Evolutionary conservation across 2,329 filamentous ascomycete species (phyloP).

Genomic region (Fusarium sp.): DNA sequence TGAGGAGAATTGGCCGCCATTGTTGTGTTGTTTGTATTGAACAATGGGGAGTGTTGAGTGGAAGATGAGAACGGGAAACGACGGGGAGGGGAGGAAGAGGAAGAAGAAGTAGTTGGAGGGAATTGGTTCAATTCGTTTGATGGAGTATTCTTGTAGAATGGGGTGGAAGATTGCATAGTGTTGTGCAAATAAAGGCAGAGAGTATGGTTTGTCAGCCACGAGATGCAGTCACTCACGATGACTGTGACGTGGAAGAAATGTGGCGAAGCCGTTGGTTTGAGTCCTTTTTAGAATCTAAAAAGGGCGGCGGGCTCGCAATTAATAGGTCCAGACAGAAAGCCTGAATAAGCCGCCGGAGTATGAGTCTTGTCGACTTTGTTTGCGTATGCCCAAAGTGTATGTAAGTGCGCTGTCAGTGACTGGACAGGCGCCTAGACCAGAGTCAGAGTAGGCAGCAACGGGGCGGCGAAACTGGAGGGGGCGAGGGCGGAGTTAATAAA

Average conservation of each 20-base stretch:
- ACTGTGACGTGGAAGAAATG: conserved; percentile 44
- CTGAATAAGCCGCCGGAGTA: conserved; percentile 39
- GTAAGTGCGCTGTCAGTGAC: conserved; percentile 45
- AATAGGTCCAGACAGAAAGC: conserved; percentile 31
- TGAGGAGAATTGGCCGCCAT: conserved; percentile 47
- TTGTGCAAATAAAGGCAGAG: conserved; percentile 30
- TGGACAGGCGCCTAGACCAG: conserved; percentile 43
- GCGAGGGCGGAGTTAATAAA: conserved; percentile 41
- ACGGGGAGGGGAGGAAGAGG: conserved; percentile 21
- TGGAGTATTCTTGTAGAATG: conserved; percentile 50
- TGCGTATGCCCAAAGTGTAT: conserved; percentile 43
- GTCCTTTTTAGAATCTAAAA: conserved; percentile 34
- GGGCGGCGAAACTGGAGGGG: conserved; percentile 40
- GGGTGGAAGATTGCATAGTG: conserved; percentile 49
- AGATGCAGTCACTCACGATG: conserved; percentile 40
- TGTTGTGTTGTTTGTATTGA: conserved; percentile 34
- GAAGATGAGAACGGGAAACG: conserved; percentile 27
- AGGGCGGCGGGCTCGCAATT: conserved; percentile 37
- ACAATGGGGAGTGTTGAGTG: conserved; percentile 30
- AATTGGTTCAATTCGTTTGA: conserved; percentile 35
- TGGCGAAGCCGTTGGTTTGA: conserved; percentile 43
- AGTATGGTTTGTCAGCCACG: conserved; percentile 56
- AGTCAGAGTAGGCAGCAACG: conserved; percentile 43
- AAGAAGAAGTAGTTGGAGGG: conserved; percentile 36
- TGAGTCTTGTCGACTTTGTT: conserved; percentile 43